Base-by-base conservation (phyloP, 2,329 filamentous ascomycete genomes). In the Didymella exigua region DNA sequence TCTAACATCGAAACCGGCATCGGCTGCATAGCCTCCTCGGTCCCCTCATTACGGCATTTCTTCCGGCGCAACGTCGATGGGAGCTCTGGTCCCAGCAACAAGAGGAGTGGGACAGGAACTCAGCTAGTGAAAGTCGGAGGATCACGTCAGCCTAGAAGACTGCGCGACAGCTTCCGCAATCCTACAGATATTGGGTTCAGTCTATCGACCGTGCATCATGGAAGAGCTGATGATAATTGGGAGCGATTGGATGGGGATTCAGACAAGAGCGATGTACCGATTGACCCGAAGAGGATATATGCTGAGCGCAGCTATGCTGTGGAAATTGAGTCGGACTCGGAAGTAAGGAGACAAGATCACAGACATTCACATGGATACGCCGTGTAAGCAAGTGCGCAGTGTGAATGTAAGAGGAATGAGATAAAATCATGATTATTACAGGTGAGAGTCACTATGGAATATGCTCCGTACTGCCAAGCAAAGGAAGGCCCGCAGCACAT, bases 1-100 rank as follows among this genome's bases (percentile, higher is more conserved):
- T 66, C 63, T 13, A 66, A 66, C 37, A 59, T 66, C 40, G 63
- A 66, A 57, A 66, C 62, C 7, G 63, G 62, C 21, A 64, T 66
- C 18, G 63, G 61, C 3, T 66, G 63, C 45, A 55, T 66, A 8
- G 62, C 61, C 1, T 61, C 62, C 4, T 65, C 62, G 1, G 40
- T 66, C 8, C 61, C 63, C 2, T 64, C 63, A 0, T 38, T 66
- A 1, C 58, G 63, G 8, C 60, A 63, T 38, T 58, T 57, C 43
- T 54, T 66, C 27, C 56, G 56, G 7, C 43, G 47, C 44, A 47
- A 50, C 18, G 43, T 26, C 16, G 54, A 56, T 4, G 53, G 59
- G 36, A 56, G 58, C 21, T 61, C 63, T 9, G 55, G 51, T 2
- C 59, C 61, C 4, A 60, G 45, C 46, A 50, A 50, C 34, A 49